Evolutionary conservation across 192 early-diverging fungal genomes (phyloP), one percentile per base, ranked within the genome.

Genomic region (Phycomyces blakesleeanus): DNA sequence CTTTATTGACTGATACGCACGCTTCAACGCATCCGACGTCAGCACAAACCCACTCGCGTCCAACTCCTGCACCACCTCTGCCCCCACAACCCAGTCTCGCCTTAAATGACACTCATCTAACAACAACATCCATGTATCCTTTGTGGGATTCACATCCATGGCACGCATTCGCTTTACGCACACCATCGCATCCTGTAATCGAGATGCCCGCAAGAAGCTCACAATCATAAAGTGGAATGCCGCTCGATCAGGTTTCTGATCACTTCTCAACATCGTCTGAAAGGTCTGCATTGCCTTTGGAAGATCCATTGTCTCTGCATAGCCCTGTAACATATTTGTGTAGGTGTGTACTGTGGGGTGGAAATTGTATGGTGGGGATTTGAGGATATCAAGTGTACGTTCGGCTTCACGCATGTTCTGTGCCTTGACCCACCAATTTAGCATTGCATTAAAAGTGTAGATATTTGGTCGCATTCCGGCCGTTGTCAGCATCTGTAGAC

Each of bases 301-400:
- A 1, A 74, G 34, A 38, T 74, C 38, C 40, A 42, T 25, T 15
- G 38, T 37, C 24, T 69, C 56, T 1, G 56, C 62, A 57, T 69
- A 62, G 5, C 72, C 72, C 61, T 74, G 72, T 2, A 74, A 41
- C 0, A 74, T 47, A 50, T 64, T 68, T 22, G 72, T 74, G 12
- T 57, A 69, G 1, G 66, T 68, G n/a, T 69, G 66, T 3, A 74
- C 63, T 12, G 66, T 68, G 14, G 72, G 72, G 9, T 39, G 29
- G 18, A 66, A 47, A 0, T 61, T 34, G n/a, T 51, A 39, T 6
- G 59, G 9, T 16, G 59, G 21, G 25, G 38, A 40, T 40, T 54
- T 37, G 55, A 69, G 51, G 0, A 61, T 24, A 12, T 29, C 18
- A 14, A 69, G 50, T 3, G 67, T 57, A 0, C 37, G 29, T 20